Base-by-base conservation (phyloP, 1,284 basidiomycete genomes). In the Irpex rosettiformis region DNA sequence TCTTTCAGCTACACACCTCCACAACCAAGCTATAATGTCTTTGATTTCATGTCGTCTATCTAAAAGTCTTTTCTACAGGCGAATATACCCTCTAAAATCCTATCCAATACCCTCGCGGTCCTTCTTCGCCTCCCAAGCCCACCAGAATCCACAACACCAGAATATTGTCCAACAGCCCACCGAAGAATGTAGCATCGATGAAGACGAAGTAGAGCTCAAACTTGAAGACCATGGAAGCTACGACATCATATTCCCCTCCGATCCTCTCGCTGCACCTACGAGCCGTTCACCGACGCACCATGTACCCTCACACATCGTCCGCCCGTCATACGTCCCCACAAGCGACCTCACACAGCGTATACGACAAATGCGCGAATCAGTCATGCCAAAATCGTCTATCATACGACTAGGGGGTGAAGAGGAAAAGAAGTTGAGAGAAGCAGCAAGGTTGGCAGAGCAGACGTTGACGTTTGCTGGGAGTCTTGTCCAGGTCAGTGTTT, bases 171-270 rank as follows among this genome's bases (percentile, higher is more conserved):
- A 40, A n/a, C 33, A n/a, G 13, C 33, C 13, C 1, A 40, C n/a
- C 4, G 33, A 40, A 11, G 33, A 40, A 40, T 11, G n/a, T 4
- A n/a, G n/a, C n/a, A n/a, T n/a, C n/a, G 33, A 62, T 16, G 52
- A 59, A 2, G 54, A 58, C 13, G 58, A 58, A 8, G 51, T 21
- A 7, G 40, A 37, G 1, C 54, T 59, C 8, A 30, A 21, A 5
- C 54, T 61, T n/a, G 58, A 64, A 45, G 62, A 65, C 47, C 63
- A 58, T 55, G 87, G 88, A 10, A 63, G 65, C 28, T 91, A 88
- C 73, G 77, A 75, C 51, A 72, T 91, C 28, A 84, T 91, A 56
- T 75, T 89, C 3, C 89, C 88, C 0, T 69, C 77, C 18, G 88
- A 90, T 62, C 85, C 86, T 0, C 84, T 79, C 57, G 73, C 84